Evolutionary conservation across 495 filamentous ascomycete species (phyloP), one percentile per base, ranked within the genome.

Genomic region (Xylaria curta): DNA sequence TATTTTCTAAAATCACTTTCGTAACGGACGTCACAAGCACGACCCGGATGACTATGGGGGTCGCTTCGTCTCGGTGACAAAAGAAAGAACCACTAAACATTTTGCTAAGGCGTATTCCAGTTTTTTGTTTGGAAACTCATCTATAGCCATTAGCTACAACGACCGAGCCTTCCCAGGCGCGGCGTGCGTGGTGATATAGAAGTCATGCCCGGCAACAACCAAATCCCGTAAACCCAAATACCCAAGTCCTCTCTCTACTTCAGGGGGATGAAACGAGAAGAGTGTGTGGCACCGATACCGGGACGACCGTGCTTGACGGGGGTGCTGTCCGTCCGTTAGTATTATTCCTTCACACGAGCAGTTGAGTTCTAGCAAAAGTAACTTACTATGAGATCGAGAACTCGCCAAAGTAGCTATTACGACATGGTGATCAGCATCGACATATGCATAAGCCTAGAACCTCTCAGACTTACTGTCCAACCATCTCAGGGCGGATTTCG

Each of bases 271-370:
- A 98, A 98, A 90, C 96, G 93, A 84, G 97, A 98, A 89, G 95
- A 98, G 91, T 99, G 96, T 76, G 96, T 99, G 79, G 96, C 96
- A 95, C 96, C 96, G 85, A 99, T 99, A 97, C 96, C 96, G 80
- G 96, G 96, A 86, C 96, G 88, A 90, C 96, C 96, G 91, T 99
- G 96, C 93, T 98, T 99, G 89, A 99, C 96, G 77, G 96, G 96
- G 87, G 96, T 97, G 92, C 94, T 97, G 80, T 81, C 71, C 71
- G 72, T 71, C 84, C 85, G 81, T 79, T 66, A 60, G 72, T 28
- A 71, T 12, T 9, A 64, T 4, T 40, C 15, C 9, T 28, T 70
- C 13, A 26, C 13, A 1, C 12, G 19, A 46, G 10, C 4, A 33
- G 10, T 6, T 31, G n/a, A 31, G 15, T 19, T 21, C n/a, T 21